Conservation (phyloP, 2,329 filamentous ascomycete species). For the Diaporthe destruens region DNA sequence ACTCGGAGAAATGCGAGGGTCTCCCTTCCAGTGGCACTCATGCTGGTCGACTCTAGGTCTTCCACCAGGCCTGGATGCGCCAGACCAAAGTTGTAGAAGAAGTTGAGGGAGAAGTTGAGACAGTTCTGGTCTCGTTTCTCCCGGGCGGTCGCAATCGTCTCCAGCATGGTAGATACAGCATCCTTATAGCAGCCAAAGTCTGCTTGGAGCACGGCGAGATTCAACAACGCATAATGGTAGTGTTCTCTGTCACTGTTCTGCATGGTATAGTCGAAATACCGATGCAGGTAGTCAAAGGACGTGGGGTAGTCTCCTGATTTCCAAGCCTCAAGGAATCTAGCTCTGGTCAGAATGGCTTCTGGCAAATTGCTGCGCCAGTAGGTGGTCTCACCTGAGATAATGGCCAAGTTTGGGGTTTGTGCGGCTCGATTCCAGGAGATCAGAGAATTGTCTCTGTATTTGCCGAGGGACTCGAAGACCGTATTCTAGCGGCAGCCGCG, state of each 20-base stretch:
- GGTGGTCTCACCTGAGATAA: constrained; percentile 73
- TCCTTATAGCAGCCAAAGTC: constrained; percentile 94
- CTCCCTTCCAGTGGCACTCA: constrained; percentile 84
- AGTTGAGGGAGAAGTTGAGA: constrained; percentile 94
- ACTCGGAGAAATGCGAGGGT: constrained; percentile 85
- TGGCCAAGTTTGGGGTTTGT: constrained; percentile 80
- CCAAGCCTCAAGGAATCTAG: constrained; percentile 91
- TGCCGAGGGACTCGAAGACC: constrained; percentile 83
- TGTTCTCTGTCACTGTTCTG: constrained; percentile 84
- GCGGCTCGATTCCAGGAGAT: constrained; percentile 75
- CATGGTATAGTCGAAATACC: constrained; percentile 98
- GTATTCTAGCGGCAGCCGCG: constrained; percentile 63
- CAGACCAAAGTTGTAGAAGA: constrained; percentile 95
- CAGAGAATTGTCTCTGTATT: constrained; percentile 78
- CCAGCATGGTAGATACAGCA: constrained; percentile 93
- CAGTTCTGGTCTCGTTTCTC: constrained; percentile 94
- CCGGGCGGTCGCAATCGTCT: constrained; percentile 92
- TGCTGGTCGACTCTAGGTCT: constrained; percentile 76
- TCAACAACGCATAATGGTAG: constrained; percentile 95
- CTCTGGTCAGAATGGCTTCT: constrained; percentile 39
- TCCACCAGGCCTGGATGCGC: constrained; percentile 82
- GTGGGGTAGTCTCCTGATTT: constrained; percentile 89
- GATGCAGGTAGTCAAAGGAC: constrained; percentile 90
- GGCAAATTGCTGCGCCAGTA: neutral
- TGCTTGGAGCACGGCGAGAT: constrained; percentile 91